Evolutionary conservation across 345 rosid species (phyloP).

Genomic region (Hevea brasiliensis): DNA sequence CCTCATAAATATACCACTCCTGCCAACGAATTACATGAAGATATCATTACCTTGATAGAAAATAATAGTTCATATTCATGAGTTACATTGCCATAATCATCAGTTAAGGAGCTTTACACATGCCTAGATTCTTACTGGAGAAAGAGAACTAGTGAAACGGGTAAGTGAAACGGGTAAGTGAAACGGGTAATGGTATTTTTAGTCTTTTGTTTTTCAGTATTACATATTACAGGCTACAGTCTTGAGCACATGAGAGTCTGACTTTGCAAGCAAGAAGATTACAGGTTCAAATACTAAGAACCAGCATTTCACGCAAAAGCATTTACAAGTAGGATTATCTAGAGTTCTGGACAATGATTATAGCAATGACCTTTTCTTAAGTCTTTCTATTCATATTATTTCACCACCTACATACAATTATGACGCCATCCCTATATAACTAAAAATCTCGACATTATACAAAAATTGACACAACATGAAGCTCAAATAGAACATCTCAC

Average conservation of each 20-base stretch:
- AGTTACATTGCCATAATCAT: neutral
- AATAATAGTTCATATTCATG: neutral
- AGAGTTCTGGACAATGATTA: neutral
- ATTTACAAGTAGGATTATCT: neutral
- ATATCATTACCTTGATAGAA: neutral
- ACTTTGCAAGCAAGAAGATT: neutral
- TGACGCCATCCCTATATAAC: neutral
- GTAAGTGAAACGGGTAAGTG: neutral
- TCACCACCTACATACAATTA: neutral
- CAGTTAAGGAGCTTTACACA: neutral
- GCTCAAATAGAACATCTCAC: too few relatives aligned
- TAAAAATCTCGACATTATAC: too few relatives aligned
- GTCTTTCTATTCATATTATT: too few relatives aligned
- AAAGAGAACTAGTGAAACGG: neutral
- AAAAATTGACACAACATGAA: too few relatives aligned
- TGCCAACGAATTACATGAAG: neutral
- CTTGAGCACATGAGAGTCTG: neutral
- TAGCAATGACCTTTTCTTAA: too few relatives aligned
- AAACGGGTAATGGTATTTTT: neutral
- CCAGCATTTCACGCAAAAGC: neutral
- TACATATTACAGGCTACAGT: neutral
- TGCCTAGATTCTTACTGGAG: neutral
- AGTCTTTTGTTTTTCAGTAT: neutral
- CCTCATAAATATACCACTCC: neutral
- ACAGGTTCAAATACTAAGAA: neutral